Base-by-base conservation (phyloP, 1,284 basidiomycete genomes). In the Marasmius oreades region DNA sequence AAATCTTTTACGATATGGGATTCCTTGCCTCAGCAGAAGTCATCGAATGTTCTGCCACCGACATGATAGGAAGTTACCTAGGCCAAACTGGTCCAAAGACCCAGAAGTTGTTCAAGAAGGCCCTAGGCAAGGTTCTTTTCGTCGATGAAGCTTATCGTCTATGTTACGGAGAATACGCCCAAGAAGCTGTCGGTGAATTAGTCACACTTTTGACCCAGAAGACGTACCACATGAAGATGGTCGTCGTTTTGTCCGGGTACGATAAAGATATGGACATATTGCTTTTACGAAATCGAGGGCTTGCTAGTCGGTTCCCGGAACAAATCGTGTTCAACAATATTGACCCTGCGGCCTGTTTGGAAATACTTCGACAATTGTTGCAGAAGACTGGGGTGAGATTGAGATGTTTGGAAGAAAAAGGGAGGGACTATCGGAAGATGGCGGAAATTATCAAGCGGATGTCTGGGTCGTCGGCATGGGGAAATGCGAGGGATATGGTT, bases 61-160 rank as follows among this genome's bases (percentile, higher is more conserved):
- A 88, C 62, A 71, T 88, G 34, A 80, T 88, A 0, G 85, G 82
- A 1, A 74, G 84, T 63, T 87, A 82, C 57, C 78, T 86, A 8
- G 86, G 85, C 2, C 84, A 87, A 0, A 88, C 85, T 0, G 86
- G 84, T 2, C 85, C 84, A 0, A 86, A 86, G 67, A 84, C 82
- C 0, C 73, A 70, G 55, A 72, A 77, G 45, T 63, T 80, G 2
- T 80, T 86, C 46, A 80, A 85, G 51, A 81, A 79, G 62, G 84
- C 83, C 0, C 72, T 86, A 0, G 85, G 86, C 2, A 76, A 77
- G 50, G 82, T 88, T 5, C 75, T 87, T 5, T 86, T 88, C 69
- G 73, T 88, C 42, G 85, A 87, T 55, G 85, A 87, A 61, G 85
- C 85, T 0, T 87, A 86, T 58, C 72, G 82, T 12, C 70, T 87